These are phyloP conservation scores for Podochytrium sp. DNA, from an alignment of 192 early-diverging fungal genomes.

Conservation along the genomic window DNA sequence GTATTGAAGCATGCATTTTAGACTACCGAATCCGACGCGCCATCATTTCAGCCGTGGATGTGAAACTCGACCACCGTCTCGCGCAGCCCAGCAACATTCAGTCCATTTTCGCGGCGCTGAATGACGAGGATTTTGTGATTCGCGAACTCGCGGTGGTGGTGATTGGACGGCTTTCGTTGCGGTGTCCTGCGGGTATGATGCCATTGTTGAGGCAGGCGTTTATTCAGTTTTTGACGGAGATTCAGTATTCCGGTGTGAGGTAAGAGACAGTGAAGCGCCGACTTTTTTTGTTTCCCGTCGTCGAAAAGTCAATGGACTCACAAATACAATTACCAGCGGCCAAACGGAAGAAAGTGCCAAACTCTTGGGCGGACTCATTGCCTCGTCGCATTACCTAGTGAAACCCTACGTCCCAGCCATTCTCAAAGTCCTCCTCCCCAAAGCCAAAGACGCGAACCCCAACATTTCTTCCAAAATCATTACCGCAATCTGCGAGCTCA, in stretches of 20 bases:
- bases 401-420: conserved; percentile 83
- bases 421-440: conserved; percentile 73
- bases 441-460: conserved; percentile 63
- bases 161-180: conserved; percentile 73
- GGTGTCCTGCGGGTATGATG: conserved; percentile 83
- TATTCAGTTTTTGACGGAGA: conserved; percentile 75
- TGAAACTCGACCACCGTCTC: conserved; percentile 74
- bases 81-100: conserved; percentile 81
- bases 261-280: conserved; percentile 30
- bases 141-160: conserved; percentile 71
- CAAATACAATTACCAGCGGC: conserved; percentile 43
- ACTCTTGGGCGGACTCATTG: conserved; percentile 68
- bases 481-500: conserved; percentile 72
- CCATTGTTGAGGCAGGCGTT: conserved; percentile 73
- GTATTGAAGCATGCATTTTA: too few relatives aligned
- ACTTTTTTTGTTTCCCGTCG: neutral
- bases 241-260: conserved; percentile 67
- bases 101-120: conserved; percentile 74
- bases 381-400: conserved; percentile 70
- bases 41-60: conserved; percentile 70
- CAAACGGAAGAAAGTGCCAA: conserved; percentile 79
- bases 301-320: neutral
- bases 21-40: conserved; percentile 61
- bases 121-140: conserved; percentile 83
- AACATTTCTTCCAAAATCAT: conserved; percentile 76